phyloP scores from a whole-genome alignment of 768 basidiomycete genomes.

The Rhizopogon vesiculosus region DNA sequence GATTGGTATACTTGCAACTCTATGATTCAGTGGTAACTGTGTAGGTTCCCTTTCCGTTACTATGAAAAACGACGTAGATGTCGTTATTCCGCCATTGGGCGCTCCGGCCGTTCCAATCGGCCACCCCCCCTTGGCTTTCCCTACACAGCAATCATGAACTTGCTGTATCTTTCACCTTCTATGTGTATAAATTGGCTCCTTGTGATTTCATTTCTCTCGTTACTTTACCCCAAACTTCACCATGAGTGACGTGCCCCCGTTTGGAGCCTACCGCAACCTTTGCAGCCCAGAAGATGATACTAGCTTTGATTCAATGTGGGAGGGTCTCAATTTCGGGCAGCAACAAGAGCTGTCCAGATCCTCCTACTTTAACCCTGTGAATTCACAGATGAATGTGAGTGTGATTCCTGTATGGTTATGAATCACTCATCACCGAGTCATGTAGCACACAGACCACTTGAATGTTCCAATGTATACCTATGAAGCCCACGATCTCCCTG shows the following conservation, averaged over 20 bases:
- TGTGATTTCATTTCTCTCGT: not conserved
- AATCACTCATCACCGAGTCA: not conserved
- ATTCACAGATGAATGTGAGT: not conserved
- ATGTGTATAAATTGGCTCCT: not conserved
- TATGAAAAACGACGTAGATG: not conserved
- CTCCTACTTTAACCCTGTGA: not conserved
- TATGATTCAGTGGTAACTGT: not conserved
- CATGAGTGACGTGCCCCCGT: not conserved
- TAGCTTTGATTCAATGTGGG: not conserved
- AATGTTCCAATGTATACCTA: not conserved
- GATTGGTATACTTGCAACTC: not conserved
- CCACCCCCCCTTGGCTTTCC: conserved; percentile 1
- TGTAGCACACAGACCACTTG: not conserved
- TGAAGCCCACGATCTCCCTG: not conserved
- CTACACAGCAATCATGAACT: not conserved
- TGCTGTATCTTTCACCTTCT: not conserved
- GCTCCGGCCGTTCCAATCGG: not conserved
- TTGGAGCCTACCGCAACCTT: not conserved
- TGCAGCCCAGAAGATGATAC: not conserved
- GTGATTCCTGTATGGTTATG: not conserved
- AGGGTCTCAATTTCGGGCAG: not conserved
- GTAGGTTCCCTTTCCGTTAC: not conserved
- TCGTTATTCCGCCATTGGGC: not conserved
- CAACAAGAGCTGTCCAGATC: not conserved
- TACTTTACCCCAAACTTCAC: not conserved